Percentiles rank a stretch among this genome's conserved stretches.
These are phyloP conservation scores for Malassezia restricta DNA, from an alignment of 1,284 basidiomycete genomes.

Conservation along the genomic window DNA sequence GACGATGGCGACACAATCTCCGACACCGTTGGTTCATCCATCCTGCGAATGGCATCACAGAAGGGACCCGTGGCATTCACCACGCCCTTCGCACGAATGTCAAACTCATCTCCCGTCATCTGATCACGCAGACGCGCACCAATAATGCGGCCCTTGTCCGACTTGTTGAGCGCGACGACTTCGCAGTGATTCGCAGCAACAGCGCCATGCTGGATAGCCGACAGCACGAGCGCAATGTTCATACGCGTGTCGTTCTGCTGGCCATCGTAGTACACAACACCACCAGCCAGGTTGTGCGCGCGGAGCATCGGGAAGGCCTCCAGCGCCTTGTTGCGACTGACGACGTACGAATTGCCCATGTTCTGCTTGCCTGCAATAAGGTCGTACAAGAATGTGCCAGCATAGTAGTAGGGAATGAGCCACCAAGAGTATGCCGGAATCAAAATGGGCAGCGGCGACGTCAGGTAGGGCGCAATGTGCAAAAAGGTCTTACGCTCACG, in stretches of 20 bases:
- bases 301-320: conserved; percentile 96
- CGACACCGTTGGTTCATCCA: conserved; percentile 69
- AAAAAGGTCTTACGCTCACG: conserved; percentile 87
- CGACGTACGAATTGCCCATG: conserved; percentile 88
- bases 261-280: conserved; percentile 92
- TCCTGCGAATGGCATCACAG: conserved; percentile 68
- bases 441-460: conserved; percentile 85
- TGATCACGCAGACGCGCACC: conserved; percentile 71
- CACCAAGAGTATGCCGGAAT: conserved; percentile 78
- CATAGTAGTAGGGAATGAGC: conserved; percentile 93
- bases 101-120: conserved; percentile 70
- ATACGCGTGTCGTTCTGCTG: conserved; percentile 97
- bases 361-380: conserved; percentile 87
- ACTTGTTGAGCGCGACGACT: conserved; percentile 67
- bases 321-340: conserved; percentile 74
- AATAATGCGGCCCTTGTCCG: conserved; percentile 55
- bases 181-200: conserved; percentile 80
- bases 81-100: conserved; percentile 75
- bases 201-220: conserved; percentile 84
- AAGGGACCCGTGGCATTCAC: conserved; percentile 97
- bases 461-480: conserved; percentile 88
- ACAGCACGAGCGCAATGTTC: conserved; percentile 80
- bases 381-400: conserved; percentile 94
- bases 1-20: conserved; percentile 85
- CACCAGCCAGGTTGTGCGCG: conserved; percentile 78